A percentile compares a stretch with the other conserved stretches of the same genome.
phyloP scores from a whole-genome alignment of 371 early-diverging fungal genomes.

The Mortierella sp. region DNA sequence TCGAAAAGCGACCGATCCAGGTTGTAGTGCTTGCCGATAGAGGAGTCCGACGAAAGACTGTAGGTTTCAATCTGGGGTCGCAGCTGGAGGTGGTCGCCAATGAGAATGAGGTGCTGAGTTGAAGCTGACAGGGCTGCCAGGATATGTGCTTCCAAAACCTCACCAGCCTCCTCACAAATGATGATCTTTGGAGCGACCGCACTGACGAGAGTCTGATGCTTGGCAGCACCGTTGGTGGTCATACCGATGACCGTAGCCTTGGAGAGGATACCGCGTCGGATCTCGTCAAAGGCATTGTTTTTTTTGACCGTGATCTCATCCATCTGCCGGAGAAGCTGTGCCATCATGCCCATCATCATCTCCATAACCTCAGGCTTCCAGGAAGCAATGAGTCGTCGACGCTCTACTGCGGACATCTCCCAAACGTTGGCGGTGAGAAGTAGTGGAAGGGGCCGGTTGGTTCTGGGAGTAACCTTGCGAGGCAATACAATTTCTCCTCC shows the following conservation, averaged over 20 bases:
- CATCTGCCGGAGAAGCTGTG: constrained; percentile 19
- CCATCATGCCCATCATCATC: constrained; percentile 29
- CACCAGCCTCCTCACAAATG: constrained; percentile 85
- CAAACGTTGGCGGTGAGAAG: constrained; percentile 57
- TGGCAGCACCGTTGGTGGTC: constrained; percentile 70
- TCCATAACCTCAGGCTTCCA: constrained; percentile 56
- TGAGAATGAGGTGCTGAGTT: constrained; percentile 77
- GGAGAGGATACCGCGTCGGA: constrained; percentile 53
- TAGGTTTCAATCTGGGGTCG: constrained; percentile 65
- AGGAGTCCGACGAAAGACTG: constrained; percentile 52
- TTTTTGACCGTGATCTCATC: constrained; percentile 33
- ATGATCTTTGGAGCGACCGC: constrained; percentile 69
- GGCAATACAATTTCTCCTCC: neutral
- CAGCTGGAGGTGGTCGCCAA: constrained; percentile 83
- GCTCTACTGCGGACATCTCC: constrained; percentile 60
- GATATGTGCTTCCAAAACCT: constrained; percentile 82
- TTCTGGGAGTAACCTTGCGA: constrained; percentile 26
- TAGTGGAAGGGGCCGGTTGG: constrained; percentile 35
- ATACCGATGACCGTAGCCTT: constrained; percentile 61
- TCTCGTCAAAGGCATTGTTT: constrained; percentile 51
- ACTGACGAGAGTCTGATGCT: constrained; percentile 64
- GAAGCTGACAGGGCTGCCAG: constrained; percentile 68
- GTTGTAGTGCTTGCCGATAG: constrained; percentile 56
- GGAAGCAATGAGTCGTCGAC: constrained; percentile 47
- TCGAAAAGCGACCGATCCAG: constrained; percentile 80